Evolutionary conservation across 805 yeast genomes (phyloP).

Genomic region (Pachysolen tannophilus): DNA sequence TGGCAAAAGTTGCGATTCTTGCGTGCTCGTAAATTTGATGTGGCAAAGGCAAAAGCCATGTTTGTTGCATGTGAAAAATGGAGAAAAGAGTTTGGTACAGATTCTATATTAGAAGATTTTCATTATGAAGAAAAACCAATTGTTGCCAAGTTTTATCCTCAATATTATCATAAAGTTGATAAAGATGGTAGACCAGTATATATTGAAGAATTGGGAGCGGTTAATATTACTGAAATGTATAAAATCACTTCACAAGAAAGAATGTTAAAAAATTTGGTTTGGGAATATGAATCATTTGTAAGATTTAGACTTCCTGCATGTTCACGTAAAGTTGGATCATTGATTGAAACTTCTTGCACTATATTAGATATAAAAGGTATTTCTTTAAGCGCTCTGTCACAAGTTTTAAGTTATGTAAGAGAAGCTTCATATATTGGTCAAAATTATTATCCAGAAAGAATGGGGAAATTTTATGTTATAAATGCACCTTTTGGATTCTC

Average conservation of each 20-base stretch:
- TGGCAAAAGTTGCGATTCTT: slow-evolving; percentile 58
- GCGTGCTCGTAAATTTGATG: slow-evolving; percentile 92
- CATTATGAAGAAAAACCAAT: slow-evolving; percentile 87
- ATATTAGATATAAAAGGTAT: slow-evolving; percentile 93
- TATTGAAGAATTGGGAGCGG: slow-evolving; percentile 88
- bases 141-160: slow-evolving; percentile 89
- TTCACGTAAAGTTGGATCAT: slow-evolving; percentile 67
- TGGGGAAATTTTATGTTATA: slow-evolving; percentile 95
- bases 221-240: slow-evolving; percentile 84
- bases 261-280: slow-evolving; percentile 90
- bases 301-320: slow-evolving; percentile 87
- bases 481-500: slow-evolving; percentile 98
- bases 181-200: slow-evolving; percentile 96
- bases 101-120: slow-evolving; percentile 81
- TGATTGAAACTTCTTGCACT: slow-evolving; percentile 95
- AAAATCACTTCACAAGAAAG: slow-evolving; percentile 92
- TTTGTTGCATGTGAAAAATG: slow-evolving; percentile 81
- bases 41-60: slow-evolving; percentile 74
- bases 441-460: slow-evolving; percentile 96
- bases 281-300: slow-evolving; percentile 95
- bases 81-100: slow-evolving; percentile 82
- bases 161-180: slow-evolving; percentile 95
- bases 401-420: slow-evolving; percentile 79
- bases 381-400: slow-evolving; percentile 74
- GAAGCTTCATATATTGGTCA: slow-evolving; percentile 95